Percentiles rank a stretch among this genome's conserved stretches.
These are phyloP conservation scores for Kodamaea fungicola DNA, from an alignment of 1,139 yeast genomes.

Conservation along the genomic window DNA sequence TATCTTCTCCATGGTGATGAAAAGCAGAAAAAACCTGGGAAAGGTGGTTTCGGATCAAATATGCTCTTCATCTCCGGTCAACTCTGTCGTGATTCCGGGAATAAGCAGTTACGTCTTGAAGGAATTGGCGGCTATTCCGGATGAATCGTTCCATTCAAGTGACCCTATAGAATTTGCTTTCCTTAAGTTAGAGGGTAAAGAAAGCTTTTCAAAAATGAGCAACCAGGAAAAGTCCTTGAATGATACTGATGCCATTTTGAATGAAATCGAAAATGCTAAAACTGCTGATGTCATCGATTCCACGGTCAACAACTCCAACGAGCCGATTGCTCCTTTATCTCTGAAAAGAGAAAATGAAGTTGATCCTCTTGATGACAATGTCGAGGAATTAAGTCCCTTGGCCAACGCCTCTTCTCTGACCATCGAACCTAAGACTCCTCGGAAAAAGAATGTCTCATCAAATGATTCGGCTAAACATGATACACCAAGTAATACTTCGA, in stretches of 20 bases:
- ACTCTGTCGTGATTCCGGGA: constrained; percentile 55
- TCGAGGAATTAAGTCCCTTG: too few relatives aligned
- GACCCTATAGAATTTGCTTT: constrained; percentile 74
- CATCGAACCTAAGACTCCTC: too few relatives aligned
- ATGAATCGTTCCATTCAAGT: constrained; percentile 56
- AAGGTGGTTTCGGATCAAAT: constrained; percentile 10
- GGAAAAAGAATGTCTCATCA: too few relatives aligned
- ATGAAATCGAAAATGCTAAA: constrained; percentile 39
- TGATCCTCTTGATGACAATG: too few relatives aligned
- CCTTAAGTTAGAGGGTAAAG: constrained; percentile 71
- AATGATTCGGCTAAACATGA: too few relatives aligned
- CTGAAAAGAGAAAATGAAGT: constrained; percentile 11
- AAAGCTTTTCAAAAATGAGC: constrained; percentile 7
- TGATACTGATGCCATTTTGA: constrained; percentile 35
- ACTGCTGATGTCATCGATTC: constrained; percentile 36
- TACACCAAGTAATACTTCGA: too few relatives aligned
- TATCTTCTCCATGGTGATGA: constrained; percentile 32
- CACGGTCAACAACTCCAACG: constrained; percentile 10
- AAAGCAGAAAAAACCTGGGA: constrained; percentile 19
- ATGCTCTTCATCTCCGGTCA: constrained; percentile 20
- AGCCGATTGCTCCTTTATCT: constrained; percentile 26
- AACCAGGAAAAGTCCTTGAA: constrained; percentile 4
- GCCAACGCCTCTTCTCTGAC: too few relatives aligned
- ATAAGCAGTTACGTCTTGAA: constrained; percentile 60
- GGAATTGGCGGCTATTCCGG: constrained; percentile 78